phyloP scores from a whole-genome alignment of 257 asterid species.

The Solanum piurae region DNA sequence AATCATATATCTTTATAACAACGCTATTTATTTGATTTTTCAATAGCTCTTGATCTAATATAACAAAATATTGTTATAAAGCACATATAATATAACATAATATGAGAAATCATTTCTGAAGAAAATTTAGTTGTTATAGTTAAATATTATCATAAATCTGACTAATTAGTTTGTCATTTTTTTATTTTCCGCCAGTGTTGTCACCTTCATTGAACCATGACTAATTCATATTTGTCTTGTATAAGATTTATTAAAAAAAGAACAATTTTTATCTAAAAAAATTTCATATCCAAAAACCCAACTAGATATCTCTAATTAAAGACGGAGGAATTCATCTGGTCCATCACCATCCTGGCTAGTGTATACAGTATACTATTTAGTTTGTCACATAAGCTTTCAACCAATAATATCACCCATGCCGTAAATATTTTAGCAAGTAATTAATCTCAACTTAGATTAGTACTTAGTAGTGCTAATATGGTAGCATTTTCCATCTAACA shows the following conservation, averaged over 20 bases:
- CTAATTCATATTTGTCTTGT: rapidly evolving
- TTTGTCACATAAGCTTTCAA: too few species aligned
- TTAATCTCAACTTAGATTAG: too few species aligned
- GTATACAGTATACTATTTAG: too few species aligned
- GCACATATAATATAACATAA: neutral
- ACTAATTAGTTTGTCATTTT: neutral
- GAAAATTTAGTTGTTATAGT: neutral
- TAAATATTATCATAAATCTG: neutral
- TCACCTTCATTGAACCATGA: rapidly evolving
- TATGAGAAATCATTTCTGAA: neutral
- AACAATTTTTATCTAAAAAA: too few species aligned
- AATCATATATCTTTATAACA: neutral
- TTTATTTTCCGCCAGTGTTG: rapidly evolving
- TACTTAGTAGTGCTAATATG: neutral
- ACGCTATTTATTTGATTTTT: neutral
- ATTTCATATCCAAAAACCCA: too few species aligned
- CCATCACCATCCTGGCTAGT: too few species aligned
- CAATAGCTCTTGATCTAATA: neutral
- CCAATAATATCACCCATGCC: too few species aligned
- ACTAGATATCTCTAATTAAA: too few species aligned
- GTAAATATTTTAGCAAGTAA: too few species aligned
- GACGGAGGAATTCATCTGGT: too few species aligned
- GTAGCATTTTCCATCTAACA: neutral
- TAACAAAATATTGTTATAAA: neutral
- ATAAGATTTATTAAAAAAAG: too few species aligned